These are phyloP conservation scores for Saturnispora sanitii DNA, from an alignment of 805 yeast species.

Conservation along the genomic window DNA sequence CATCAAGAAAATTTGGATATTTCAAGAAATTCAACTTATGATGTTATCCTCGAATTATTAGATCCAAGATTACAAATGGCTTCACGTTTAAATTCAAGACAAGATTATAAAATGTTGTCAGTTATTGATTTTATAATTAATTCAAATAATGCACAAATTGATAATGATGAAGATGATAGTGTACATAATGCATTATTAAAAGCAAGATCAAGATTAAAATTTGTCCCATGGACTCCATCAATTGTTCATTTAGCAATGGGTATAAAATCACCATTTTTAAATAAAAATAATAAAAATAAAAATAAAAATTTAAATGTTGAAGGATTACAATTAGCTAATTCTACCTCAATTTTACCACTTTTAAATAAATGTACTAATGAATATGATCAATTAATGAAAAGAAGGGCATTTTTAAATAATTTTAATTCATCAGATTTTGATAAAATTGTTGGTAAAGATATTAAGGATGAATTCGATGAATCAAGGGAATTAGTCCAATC, in stretches of 20 bases:
- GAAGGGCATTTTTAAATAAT: slow-evolving; percentile 77
- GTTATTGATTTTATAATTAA: slow-evolving; percentile 64
- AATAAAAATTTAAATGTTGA: slow-evolving; percentile 40
- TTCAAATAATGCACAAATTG: slow-evolving; percentile 19
- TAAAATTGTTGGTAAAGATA: slow-evolving; percentile 33
- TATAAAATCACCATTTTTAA: slow-evolving; percentile 52
- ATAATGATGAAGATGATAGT: slow-evolving; percentile 36
- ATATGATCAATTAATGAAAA: slow-evolving; percentile 67
- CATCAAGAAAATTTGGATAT: slow-evolving; percentile 39
- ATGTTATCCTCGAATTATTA: slow-evolving; percentile 70
- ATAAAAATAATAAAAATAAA: no score
- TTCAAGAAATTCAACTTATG: slow-evolving; percentile 68
- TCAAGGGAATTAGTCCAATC: slow-evolving; percentile 37
- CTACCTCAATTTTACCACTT: slow-evolving; percentile 61
- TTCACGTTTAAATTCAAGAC: slow-evolving; percentile 26
- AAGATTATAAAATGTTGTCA: slow-evolving; percentile 42
- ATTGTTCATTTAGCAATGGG: slow-evolving; percentile 73
- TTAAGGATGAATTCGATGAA: slow-evolving; percentile 38
- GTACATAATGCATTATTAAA: slow-evolving; percentile 42
- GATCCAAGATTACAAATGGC: slow-evolving; percentile 75
- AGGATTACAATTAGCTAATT: slow-evolving; percentile 79
- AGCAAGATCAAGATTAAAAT: slow-evolving; percentile 57
- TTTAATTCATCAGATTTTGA: slow-evolving; percentile 45
- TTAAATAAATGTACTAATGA: slow-evolving; percentile 61
- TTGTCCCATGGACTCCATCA: slow-evolving; percentile 81